A percentile compares a stretch with the other conserved stretches of the same genome.
Conservation (phyloP, 78 protist species). For the Chrysochromulina parva region DNA sequence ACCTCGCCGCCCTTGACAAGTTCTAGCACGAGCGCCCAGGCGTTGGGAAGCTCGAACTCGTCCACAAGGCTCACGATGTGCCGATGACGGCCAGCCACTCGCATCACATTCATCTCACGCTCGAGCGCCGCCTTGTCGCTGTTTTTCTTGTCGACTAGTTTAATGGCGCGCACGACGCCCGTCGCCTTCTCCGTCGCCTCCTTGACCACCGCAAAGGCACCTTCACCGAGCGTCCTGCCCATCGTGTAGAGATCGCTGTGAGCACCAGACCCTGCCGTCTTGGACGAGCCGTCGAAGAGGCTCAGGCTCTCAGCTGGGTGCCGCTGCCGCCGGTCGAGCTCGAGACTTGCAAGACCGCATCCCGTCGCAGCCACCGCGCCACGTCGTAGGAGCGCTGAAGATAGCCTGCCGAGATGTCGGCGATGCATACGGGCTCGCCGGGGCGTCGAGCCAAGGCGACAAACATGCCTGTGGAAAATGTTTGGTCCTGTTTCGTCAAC, state of each 20-base stretch:
- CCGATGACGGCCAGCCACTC: neutral
- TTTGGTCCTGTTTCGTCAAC: too few species aligned
- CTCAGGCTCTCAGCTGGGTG: too few species aligned
- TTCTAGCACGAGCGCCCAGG: neutral
- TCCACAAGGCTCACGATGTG: neutral
- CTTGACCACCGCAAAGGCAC: neutral
- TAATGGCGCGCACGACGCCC: neutral
- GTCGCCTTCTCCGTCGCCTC: neutral
- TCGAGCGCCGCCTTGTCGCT: neutral
- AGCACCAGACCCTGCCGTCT: too few species aligned
- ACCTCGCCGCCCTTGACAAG: constrained; percentile 25
- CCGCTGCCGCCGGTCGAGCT: too few species aligned
- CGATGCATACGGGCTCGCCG: too few species aligned
- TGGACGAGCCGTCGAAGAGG: too few species aligned
- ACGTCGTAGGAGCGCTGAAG: too few species aligned
- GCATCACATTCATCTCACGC: neutral
- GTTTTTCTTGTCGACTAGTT: neutral
- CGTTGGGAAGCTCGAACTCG: neutral
- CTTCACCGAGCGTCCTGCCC: neutral
- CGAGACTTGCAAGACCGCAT: too few species aligned
- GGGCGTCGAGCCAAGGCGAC: too few species aligned
- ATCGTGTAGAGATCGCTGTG: neutral
- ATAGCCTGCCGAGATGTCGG: too few species aligned
- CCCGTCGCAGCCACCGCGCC: too few species aligned
- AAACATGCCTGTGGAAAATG: too few species aligned